Percentiles rank a stretch among this genome's conserved stretches.
Conservation (phyloP, 345 rosid genomes). For the Aquilaria sinensis region DNA sequence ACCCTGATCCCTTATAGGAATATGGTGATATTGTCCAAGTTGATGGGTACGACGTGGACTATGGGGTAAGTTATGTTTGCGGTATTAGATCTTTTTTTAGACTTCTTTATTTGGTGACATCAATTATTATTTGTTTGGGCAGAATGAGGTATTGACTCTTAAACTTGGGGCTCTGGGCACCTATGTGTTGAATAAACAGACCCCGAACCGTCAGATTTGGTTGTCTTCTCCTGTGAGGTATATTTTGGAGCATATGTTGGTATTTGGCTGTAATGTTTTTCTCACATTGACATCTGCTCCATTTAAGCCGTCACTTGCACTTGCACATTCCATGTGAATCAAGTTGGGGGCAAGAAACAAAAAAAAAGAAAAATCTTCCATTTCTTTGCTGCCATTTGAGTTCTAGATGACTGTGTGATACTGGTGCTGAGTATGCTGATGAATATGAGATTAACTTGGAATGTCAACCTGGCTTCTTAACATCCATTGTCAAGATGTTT, state of each 20-base stretch:
- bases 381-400: not conserved
- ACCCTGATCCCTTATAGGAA: slow-evolving; percentile 38
- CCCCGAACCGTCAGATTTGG: slow-evolving; percentile 93
- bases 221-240: slow-evolving; percentile 89
- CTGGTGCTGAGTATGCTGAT: too few species aligned
- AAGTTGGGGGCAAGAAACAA: too few species aligned
- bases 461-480: too few species aligned
- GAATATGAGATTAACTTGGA: too few species aligned
- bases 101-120: not conserved
- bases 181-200: slow-evolving; percentile 83
- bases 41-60: slow-evolving; percentile 89
- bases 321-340: too few species aligned
- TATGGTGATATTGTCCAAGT: slow-evolving; percentile 71
- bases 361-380: too few species aligned
- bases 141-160: slow-evolving; percentile 89
- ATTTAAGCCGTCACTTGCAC: too few species aligned
- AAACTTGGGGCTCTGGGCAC: slow-evolving; percentile 84
- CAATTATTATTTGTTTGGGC: slow-evolving; percentile 10
- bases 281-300: too few species aligned
- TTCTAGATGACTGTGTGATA: too few species aligned
- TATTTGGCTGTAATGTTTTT: slow-evolving; percentile 1
- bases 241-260: slow-evolving; percentile 5
- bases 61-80: slow-evolving; percentile 54
- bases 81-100: slow-evolving; percentile 3
- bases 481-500: too few species aligned